Evolutionary conservation across 495 filamentous ascomycete genomes (phyloP), one percentile per base, ranked within the genome.

Genomic region (Aspergillus heteromorphus): DNA sequence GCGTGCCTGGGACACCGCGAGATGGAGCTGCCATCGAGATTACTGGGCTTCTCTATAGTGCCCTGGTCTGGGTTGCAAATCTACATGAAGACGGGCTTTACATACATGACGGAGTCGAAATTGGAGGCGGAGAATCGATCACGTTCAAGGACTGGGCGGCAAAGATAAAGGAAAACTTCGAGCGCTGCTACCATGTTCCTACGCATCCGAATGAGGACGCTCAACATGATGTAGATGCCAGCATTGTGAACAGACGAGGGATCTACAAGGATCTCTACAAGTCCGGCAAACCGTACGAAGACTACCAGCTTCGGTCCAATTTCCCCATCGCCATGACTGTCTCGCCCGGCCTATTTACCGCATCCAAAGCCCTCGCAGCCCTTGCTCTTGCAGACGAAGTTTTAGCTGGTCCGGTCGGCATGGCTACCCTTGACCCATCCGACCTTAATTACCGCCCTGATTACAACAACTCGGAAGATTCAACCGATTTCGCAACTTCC

Each of bases 231-330:
- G 76, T 97, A 58, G 92, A 97, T 70, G 40, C 87, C 10, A 74
- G 72, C 6, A 75, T 95, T 41, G 73, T 97, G 70, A 89, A 91
- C 69, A 86, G 93, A 38, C 84, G 92, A 19, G 95, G 93, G 50
- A 93, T 99, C 67, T 99, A 97, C 77, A 99, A 97, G 73, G 95
- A 99, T 68, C 77, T 97, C 6, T 96, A 92, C 75, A 83, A 79
- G 45, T 91, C 88, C 41, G 89, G 91, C 45, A 96, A 96, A 68
- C 90, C 93, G 57, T 95, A 92, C 62, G 91, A 97, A 64, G 95
- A 99, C 71, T 99, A 99, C 64, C 95, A 97, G 66, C 83, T 99
- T 29, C 88, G 93, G 10, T 77, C 87, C 53, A 97, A 99, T 69
- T 97, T 93, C 76, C 82, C 91, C 21, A 92, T 99, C 54, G 90